Conservation (phyloP, 2,329 filamentous ascomycete species). For the Nemania diffusa region DNA sequence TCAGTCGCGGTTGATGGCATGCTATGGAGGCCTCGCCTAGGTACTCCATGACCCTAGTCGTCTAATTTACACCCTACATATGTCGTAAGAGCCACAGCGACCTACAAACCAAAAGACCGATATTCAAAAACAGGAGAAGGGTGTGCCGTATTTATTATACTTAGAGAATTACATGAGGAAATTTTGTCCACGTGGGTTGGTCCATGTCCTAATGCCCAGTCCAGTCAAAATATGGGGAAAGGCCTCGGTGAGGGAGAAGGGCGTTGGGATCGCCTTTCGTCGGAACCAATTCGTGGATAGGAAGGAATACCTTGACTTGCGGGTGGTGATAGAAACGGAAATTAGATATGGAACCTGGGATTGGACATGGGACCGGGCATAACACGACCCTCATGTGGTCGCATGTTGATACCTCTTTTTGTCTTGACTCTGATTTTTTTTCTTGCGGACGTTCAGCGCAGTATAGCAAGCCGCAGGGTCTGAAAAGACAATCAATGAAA, state of each 20-base stretch:
- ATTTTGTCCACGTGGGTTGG: neutral
- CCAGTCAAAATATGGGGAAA: neutral
- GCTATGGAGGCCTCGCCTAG: no score
- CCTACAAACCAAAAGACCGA: neutral
- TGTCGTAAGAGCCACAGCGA: neutral
- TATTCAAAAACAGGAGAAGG: neutral
- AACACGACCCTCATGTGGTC: conserved; percentile 2
- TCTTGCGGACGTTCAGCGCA: conserved; percentile 12
- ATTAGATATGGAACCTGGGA: conserved; percentile 24
- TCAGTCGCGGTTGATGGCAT: no score
- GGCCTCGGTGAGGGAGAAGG: neutral
- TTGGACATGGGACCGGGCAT: conserved; percentile 21
- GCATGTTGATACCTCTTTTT: conserved; percentile 5
- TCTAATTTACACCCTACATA: neutral
- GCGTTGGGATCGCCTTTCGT: neutral
- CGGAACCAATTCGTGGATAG: neutral
- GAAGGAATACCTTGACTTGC: neutral
- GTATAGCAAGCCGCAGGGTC: conserved; percentile 24
- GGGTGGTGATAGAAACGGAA: conserved; percentile 5
- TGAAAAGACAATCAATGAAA: conserved; percentile 7
- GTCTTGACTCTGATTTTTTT: conserved; percentile 6
- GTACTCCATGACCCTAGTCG: neutral
- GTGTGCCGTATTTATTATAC: conserved; percentile 11
- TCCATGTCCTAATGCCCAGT: neutral
- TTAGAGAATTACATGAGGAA: conserved; percentile 16